These are phyloP conservation scores for Magnusiomyces suaveolens DNA, from an alignment of 1,139 yeast species.

Conservation along the genomic window DNA sequence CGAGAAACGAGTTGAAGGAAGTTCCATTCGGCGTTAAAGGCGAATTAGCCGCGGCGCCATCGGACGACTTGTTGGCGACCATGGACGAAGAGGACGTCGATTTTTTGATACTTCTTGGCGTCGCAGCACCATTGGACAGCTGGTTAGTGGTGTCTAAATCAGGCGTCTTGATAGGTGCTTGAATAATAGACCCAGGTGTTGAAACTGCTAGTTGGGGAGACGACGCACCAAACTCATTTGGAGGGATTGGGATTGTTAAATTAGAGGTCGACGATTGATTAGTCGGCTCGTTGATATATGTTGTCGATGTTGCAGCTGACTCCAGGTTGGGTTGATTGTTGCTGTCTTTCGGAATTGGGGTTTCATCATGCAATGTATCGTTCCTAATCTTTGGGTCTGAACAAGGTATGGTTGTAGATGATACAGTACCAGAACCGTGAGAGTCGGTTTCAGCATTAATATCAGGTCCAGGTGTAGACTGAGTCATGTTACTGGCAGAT, in stretches of 20 bases:
- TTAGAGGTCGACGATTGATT: background rate
- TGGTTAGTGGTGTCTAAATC: background rate
- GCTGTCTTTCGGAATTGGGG: background rate
- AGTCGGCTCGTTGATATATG: background rate
- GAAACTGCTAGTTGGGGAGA: background rate
- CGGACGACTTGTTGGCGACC: background rate
- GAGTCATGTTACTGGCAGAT: background rate
- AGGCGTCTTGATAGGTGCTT: background rate
- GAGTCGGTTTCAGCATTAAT: background rate
- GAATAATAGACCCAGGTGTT: background rate
- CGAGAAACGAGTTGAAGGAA: background rate
- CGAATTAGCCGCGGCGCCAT: conserved; percentile 1
- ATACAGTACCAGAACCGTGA: background rate
- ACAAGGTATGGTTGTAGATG: background rate
- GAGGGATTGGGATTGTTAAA: conserved; percentile 1
- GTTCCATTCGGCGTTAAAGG: conserved; percentile 2
- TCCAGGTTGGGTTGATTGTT: background rate
- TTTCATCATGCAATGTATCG: background rate
- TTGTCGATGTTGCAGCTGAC: background rate
- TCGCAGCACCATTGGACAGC: background rate
- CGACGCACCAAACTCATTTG: background rate
- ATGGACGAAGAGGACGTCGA: background rate
- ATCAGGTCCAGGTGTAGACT: background rate
- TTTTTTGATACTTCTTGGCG: background rate
- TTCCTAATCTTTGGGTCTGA: background rate